These are phyloP conservation scores for Erodium moschatum DNA, from an alignment of 441 rosid genomes.

Conservation along the genomic window DNA sequence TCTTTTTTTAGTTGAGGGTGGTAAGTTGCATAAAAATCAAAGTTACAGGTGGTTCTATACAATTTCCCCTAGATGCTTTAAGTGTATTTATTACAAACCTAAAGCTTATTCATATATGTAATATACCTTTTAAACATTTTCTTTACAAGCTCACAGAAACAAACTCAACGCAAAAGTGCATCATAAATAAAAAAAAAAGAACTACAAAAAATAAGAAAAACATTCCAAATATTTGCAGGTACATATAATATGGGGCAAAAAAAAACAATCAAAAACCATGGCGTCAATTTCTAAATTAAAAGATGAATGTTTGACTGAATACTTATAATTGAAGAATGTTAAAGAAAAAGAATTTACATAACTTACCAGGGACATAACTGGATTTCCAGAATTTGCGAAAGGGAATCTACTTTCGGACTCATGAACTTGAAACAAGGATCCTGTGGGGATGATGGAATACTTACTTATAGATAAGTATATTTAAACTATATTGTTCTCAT, in stretches of 20 bases:
- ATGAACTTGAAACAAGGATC: conserved; percentile 36
- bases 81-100: too few species aligned
- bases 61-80: too few species aligned
- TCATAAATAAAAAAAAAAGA: too few species aligned
- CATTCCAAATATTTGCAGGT: not conserved
- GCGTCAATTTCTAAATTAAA: not conserved
- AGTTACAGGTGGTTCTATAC: too few species aligned
- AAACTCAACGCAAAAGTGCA: too few species aligned
- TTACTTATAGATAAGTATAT: conserved; percentile 5
- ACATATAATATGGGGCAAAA: not conserved
- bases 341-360: not conserved
- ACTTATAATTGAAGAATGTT: not conserved
- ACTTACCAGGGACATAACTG: conserved; percentile 84
- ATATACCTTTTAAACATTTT: too few species aligned
- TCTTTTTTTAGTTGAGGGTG: too few species aligned
- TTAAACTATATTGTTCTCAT: conserved; percentile 6
- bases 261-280: not conserved
- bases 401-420: conserved; percentile 62
- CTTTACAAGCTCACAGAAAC: too few species aligned
- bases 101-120: too few species aligned
- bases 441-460: conserved; percentile 27
- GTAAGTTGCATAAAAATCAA: too few species aligned
- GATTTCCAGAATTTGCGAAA: conserved; percentile 72
- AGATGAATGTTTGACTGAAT: not conserved
- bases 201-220: not conserved